Conservation (phyloP, 352 stramenopile genomes). For the Thraustochytrium striatum region DNA sequence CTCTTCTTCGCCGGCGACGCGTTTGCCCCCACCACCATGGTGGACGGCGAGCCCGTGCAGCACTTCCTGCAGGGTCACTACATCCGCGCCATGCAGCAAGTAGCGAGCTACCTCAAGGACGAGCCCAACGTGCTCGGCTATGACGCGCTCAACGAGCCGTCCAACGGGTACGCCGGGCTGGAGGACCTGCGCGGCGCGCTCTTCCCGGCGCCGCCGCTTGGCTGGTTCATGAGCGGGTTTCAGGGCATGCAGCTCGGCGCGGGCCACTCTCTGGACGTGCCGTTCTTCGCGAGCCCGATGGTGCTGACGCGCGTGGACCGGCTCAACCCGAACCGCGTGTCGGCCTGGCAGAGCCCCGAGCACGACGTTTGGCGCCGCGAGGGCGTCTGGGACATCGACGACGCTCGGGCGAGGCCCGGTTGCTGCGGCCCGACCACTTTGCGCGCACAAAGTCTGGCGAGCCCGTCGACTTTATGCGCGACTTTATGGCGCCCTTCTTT, state of each 20-base stretch:
- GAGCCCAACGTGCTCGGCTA: slow-evolving; percentile 74
- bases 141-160: slow-evolving; percentile 79
- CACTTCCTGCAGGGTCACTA: slow-evolving; percentile 76
- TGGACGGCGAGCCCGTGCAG: slow-evolving; percentile 69
- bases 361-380: slow-evolving; percentile 71
- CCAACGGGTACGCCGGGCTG: slow-evolving; percentile 68
- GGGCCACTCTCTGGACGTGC: not conserved
- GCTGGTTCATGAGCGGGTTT: slow-evolving; percentile 62
- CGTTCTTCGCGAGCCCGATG: slow-evolving; percentile 12
- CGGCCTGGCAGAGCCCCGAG: slow-evolving; percentile 64
- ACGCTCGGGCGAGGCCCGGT: slow-evolving; percentile 54
- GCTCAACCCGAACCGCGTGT: slow-evolving; percentile 61
- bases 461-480: slow-evolving; percentile 64
- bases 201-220: slow-evolving; percentile 52
- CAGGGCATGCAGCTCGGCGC: slow-evolving; percentile 68
- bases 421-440: slow-evolving; percentile 68
- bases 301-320: slow-evolving; percentile 55
- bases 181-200: slow-evolving; percentile 51
- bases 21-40: slow-evolving; percentile 63
- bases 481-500: slow-evolving; percentile 73
- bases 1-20: slow-evolving; percentile 45
- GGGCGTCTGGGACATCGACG: slow-evolving; percentile 67
- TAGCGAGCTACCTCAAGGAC: slow-evolving; percentile 62
- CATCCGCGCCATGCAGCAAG: slow-evolving; percentile 64
- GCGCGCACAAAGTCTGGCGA: slow-evolving; percentile 41